Evolutionary conservation across 192 early-diverging fungal species (phyloP), one percentile per base, ranked within the genome.

Genomic region (Oehlia diaphana): DNA sequence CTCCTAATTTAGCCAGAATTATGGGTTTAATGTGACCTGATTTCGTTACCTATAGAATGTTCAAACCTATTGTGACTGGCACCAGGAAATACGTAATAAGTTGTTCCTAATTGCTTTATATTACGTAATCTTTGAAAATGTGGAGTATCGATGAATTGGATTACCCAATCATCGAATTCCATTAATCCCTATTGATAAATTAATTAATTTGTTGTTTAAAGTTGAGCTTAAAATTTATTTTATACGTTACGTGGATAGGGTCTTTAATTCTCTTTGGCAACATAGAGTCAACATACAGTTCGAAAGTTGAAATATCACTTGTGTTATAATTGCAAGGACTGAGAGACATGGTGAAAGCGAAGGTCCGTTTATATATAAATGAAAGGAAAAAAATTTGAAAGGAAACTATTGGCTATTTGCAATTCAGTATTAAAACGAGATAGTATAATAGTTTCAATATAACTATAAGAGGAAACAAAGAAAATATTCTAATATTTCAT

Each of bases 31-130:
- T 67, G 9, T 31, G 12, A 13, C 8, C 28, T 19, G 47, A n/a
- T 37, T 47, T 44, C 37, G 8, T 42, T 80, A 85, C 86, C 86
- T 49, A 97, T 88, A 66, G 91, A 93, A 85, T 98, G 97, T 84
- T 99, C 98, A 76, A 99, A 99, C 2, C 98, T 89, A 82, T 96
- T 97, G 84, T 99, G 96, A n/a, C 92, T 91, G 2, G 91, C 97
- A 58, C 97, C 96, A 3, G 96, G 95, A 83, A 95, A 97, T 4
- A 98, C 96, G 82, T 88, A 94, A 83, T 97, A 97, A 1, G 93
- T 88, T 19, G 92, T 88, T 35, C 97, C 97, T 44, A 94, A 83
- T 72, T 89, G 97, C 82, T 96, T 98, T 23, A 98, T 83, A 78
- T 96, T 90, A n/a, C 97, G 92, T 71, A 98, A 89, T 35, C 97